A percentile compares a stretch with the other conserved stretches of the same genome.
Evolutionary conservation across 345 rosid species (phyloP).

Genomic region (Dimocarpus longan): DNA sequence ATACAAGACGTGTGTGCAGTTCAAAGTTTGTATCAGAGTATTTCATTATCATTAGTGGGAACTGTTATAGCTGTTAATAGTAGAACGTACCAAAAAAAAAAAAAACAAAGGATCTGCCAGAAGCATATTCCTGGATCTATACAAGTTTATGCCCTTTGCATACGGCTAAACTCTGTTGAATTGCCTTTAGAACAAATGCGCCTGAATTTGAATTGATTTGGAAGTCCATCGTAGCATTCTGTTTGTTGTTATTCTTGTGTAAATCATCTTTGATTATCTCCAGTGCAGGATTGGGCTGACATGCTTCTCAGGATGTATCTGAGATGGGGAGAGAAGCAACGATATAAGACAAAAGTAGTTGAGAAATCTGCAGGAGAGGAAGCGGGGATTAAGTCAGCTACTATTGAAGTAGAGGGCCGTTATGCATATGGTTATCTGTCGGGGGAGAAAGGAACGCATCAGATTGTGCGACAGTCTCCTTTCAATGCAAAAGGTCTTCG

Average conservation of each 20-base stretch:
- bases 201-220: no score
- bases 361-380: constrained; percentile 93
- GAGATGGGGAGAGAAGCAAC: constrained; percentile 98
- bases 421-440: constrained; percentile 92
- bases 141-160: neutral
- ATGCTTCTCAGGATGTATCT: constrained; percentile 95
- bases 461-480: constrained; percentile 95
- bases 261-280: constrained; percentile 37
- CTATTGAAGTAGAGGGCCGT: constrained; percentile 83
- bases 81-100: neutral
- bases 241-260: constrained; percentile 22
- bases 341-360: constrained; percentile 78
- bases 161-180: neutral
- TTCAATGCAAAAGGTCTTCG: constrained; percentile 97
- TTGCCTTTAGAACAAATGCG: neutral
- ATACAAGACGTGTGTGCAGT: neutral
- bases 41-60: neutral
- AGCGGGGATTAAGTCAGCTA: constrained; percentile 96
- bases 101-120: neutral
- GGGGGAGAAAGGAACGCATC: constrained; percentile 96
- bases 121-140: neutral
- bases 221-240: neutral
- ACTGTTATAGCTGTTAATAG: neutral
- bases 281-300: constrained; percentile 99
- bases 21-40: neutral